Conservation (phyloP, 305 asterid genomes). For the Fraxinus angustifolia region DNA sequence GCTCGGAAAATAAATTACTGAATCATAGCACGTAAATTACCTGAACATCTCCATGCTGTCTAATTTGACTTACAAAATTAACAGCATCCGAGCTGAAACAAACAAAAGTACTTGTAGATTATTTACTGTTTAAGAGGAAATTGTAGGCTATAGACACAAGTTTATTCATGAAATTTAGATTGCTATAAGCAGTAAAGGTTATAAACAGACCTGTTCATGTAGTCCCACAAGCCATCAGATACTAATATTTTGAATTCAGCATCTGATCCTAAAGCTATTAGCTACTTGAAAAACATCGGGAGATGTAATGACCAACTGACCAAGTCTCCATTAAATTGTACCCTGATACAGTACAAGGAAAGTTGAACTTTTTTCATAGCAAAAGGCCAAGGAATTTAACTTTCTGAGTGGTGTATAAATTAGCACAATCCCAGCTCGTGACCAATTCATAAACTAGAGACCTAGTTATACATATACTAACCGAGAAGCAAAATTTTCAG, state of each 20-base stretch:
- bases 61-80: conserved; percentile 66
- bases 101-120: conserved; percentile 11
- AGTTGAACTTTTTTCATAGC: background rate
- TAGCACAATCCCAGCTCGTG: background rate
- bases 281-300: conserved; percentile 76
- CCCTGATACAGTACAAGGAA: conserved; percentile 35
- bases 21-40: conserved; percentile 21
- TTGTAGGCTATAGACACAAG: background rate
- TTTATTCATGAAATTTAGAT: background rate
- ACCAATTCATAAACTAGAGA: background rate
- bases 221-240: conserved; percentile 98
- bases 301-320: conserved; percentile 61
- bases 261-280: conserved; percentile 63
- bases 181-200: background rate
- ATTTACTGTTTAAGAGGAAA: background rate
- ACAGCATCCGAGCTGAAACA: conserved; percentile 56
- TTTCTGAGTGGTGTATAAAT: background rate
- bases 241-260: conserved; percentile 71
- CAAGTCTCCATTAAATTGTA: conserved; percentile 64
- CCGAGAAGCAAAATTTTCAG: conserved; percentile 83
- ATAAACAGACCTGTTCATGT: conserved; percentile 51
- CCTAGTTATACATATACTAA: conserved; percentile 20
- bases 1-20: background rate
- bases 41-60: conserved; percentile 67
- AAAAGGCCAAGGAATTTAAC: background rate